Evolutionary conservation across 345 rosid species (phyloP).

Genomic region (Eucalyptus coolabah): DNA sequence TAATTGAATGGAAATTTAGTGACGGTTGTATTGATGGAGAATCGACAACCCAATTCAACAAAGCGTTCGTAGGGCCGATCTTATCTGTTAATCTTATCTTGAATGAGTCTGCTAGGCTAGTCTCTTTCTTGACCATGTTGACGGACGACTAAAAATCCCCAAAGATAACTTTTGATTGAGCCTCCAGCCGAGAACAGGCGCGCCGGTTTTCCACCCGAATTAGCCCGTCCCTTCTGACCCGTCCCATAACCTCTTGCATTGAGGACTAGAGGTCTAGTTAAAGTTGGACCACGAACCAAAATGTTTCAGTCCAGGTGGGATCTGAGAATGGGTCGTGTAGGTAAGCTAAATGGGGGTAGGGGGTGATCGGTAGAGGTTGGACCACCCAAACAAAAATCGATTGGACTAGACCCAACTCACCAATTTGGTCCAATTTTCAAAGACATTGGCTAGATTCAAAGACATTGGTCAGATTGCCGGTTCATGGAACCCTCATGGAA

Average conservation of each 20-base stretch:
- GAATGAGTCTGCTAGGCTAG: background rate
- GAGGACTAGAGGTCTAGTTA: background rate
- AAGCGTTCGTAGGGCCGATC: background rate
- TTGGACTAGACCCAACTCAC: no score
- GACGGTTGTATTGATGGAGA: background rate
- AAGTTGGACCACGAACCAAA: background rate
- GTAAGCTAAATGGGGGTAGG: background rate
- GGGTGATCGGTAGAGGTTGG: no score
- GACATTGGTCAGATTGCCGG: no score
- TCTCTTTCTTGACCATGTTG: background rate
- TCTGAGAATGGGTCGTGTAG: background rate
- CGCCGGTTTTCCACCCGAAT: background rate
- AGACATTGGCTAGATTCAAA: no score
- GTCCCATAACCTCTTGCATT: background rate
- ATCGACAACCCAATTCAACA: background rate
- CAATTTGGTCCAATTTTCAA: no score
- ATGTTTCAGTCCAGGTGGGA: background rate
- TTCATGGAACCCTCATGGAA: no score
- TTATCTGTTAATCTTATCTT: background rate
- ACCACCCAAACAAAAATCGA: no score
- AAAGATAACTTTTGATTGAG: background rate
- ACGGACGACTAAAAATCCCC: background rate
- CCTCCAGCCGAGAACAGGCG: background rate
- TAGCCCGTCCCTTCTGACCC: background rate
- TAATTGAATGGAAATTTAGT: background rate